Base-by-base conservation (phyloP, 306 rosid genomes). In the Prunus mongolica region DNA sequence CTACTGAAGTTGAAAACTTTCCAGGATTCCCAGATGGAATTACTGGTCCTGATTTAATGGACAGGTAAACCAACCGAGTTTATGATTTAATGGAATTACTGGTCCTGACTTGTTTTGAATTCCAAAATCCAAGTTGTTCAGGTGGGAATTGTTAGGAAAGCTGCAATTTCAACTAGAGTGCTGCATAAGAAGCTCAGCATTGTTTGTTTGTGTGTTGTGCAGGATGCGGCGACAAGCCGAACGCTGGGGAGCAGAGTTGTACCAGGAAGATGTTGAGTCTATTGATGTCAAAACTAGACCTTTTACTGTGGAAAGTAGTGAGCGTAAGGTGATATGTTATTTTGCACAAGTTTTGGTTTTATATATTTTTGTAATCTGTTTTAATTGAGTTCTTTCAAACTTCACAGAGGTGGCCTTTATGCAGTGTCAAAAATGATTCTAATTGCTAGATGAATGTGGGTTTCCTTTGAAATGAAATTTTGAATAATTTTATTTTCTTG, bases 21-120 rank as follows among this genome's bases (percentile, higher is more conserved):
- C 98, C 98, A 13, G 98, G 98, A 51, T 94, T 94, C 81, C 97
- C 98, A 0, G 98, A 94, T 41, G 97, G 98, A 62, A 87, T 94
- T 67, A 91, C 82, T 56, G 98, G 98, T 86, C 98, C 98, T 24
- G 98, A 94, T 81, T 84, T 94, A 78, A 94, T 94, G 98, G 98
- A 94, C 80, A 90, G 90, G 98, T 93, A 78, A 69, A 56, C 47
- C 25, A 69, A 70, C 71, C 45, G 24, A 52, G 27, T 56, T 19
- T 49, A 27, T 74, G 28, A 56, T 22, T 34, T 34, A 5, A 34
- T 34, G 41, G 41, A 34, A 34, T 34, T 1, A 34, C 41, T 5
- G 41, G 41, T 34, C 41, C 41, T 55, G 47, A 20, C 44, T 22
- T 63, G 72, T 64, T 4, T 45, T 65, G 67, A 4, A 54, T 44